Evolutionary conservation across 805 yeast genomes (phyloP).

Genomic region (Diddensiella santjacobensis): DNA sequence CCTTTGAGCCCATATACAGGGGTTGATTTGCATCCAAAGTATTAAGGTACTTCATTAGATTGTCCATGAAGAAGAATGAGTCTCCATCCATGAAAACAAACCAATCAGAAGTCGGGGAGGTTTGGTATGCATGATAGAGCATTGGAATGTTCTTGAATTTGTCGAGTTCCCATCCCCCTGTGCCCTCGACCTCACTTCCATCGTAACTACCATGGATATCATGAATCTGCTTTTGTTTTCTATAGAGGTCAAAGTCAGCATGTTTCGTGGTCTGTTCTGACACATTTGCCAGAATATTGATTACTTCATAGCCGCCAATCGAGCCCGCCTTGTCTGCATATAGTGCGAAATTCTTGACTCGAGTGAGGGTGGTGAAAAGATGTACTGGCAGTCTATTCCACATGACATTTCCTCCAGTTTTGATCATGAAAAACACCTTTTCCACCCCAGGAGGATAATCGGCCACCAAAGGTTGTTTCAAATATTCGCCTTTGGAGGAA

Average conservation of each 20-base stretch:
- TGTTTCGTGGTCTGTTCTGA: conserved; percentile 20
- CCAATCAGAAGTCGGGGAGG: conserved; percentile 33
- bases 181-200: conserved; percentile 14
- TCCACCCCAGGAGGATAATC: conserved; percentile 27
- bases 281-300: conserved; percentile 30
- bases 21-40: conserved; percentile 27
- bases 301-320: conserved; percentile 32
- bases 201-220: conserved; percentile 21
- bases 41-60: conserved; percentile 25
- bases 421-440: conserved; percentile 33
- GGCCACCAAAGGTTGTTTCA: conserved; percentile 25
- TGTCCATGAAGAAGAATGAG: conserved; percentile 30
- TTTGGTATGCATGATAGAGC: conserved; percentile 32
- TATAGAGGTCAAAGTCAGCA: conserved; percentile 26
- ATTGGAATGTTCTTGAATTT: conserved; percentile 37
- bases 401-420: conserved; percentile 36
- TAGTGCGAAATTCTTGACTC: conserved; percentile 31
- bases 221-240: conserved; percentile 25
- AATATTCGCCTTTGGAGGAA: conserved; percentile 14
- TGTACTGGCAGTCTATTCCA: conserved; percentile 38
- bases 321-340: conserved; percentile 34
- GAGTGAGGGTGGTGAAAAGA: conserved; percentile 31
- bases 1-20: conserved; percentile 32
- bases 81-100: conserved; percentile 36
- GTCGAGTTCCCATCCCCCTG: conserved; percentile 36